Conservation (phyloP, 805 yeast species). For the Clavispora phyllophila region DNA sequence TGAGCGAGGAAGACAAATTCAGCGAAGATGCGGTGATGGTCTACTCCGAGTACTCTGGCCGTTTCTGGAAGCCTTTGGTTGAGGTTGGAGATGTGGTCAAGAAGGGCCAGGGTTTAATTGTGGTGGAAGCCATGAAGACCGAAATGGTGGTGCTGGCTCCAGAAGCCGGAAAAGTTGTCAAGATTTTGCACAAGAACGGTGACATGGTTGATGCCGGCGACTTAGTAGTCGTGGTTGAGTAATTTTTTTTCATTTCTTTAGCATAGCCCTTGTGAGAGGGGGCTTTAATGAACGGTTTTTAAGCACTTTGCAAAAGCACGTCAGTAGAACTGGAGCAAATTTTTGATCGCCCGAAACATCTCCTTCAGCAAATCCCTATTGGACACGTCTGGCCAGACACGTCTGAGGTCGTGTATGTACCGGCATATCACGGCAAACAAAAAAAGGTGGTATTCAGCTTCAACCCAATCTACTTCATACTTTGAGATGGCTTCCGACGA, state of each 20-base stretch:
- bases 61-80: slow-evolving; percentile 92
- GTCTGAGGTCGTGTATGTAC: neutral
- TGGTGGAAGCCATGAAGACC: slow-evolving; percentile 97
- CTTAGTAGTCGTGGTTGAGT: slow-evolving; percentile 75
- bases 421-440: neutral
- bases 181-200: slow-evolving; percentile 76
- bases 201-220: slow-evolving; percentile 98
- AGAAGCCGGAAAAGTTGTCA: slow-evolving; percentile 62
- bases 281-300: slow-evolving; percentile 2
- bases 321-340: no score
- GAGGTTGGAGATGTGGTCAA: slow-evolving; percentile 70
- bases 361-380: no score
- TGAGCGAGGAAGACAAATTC: slow-evolving; percentile 47
- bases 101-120: slow-evolving; percentile 74
- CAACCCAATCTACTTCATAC: neutral
- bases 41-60: slow-evolving; percentile 93
- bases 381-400: neutral
- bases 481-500: neutral
- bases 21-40: slow-evolving; percentile 79
- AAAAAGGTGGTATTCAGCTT: neutral
- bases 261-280: slow-evolving; percentile 14
- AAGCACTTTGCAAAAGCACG: no score
- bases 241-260: slow-evolving; percentile 6
- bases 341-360: no score
- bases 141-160: slow-evolving; percentile 87